Base-by-base conservation (phyloP, 1,284 basidiomycete species). In the Trichosporon sp. region DNA sequence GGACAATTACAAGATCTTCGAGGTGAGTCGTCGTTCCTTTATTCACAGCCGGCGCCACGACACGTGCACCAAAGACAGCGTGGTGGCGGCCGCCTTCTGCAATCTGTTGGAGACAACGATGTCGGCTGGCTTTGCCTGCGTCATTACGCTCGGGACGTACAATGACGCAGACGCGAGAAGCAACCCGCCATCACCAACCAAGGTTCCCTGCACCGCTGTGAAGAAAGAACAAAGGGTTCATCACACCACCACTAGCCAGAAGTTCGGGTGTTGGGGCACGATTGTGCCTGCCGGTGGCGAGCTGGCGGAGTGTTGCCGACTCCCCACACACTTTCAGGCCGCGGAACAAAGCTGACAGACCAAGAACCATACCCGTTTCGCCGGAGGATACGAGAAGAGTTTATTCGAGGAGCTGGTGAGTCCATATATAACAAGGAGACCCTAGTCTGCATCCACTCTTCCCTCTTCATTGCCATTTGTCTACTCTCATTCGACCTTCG, bases 1-100 rank as follows among this genome's bases (percentile, higher is more conserved):
- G 59, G 59, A 63, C 31, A 63, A 35, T 5, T 63, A 35, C 31
- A 35, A 63, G 31, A 63, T 63, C 31, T 63, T 63, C 16, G 32
- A 63, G 59, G 59, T 63, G 59, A 21, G 59, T 61, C 14, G 26
- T 37, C 31, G 14, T n/a, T 35, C 32, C 32, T 35, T 2, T 4
- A 19, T 35, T 5, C 32, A 10, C 14, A 37, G 32, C 31, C 59
- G n/a, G 14, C 16, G 32, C 16, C 31, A 63, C 16, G 59, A 32
- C 16, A 63, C 59, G 10, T 21, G 51, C 21, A 5, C 16, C 19
- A 12, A 16, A 54, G 19, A 54, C 51, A 12, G 6, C 51, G 19
- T 54, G 51, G 51, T 54, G 51, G 51, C 19, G 51, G 8, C 5
- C 6, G 19, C 19, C 8, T 3, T 16, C 19, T 10, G 51, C 51